Percentiles rank a stretch among this genome's conserved stretches.
Conservation (phyloP, 2,329 filamentous ascomycete genomes). For the Aspergillus bombycis region DNA sequence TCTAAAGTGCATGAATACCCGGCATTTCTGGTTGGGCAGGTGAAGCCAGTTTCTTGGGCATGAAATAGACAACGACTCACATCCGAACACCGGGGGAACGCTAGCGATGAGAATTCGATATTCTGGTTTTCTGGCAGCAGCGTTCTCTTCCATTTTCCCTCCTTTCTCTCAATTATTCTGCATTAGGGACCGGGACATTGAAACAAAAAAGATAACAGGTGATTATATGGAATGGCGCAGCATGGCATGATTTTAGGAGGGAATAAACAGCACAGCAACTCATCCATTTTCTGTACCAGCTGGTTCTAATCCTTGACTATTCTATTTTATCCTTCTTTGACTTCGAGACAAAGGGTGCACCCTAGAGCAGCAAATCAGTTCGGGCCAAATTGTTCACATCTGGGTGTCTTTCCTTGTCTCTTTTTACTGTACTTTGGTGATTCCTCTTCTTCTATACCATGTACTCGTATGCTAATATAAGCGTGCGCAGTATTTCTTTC, state of each 20-base stretch:
- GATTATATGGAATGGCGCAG: background rate
- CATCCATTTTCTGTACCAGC: background rate
- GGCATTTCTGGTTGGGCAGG: background rate
- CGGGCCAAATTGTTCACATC: background rate
- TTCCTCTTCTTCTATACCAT: slow-evolving; percentile 1
- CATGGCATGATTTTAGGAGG: background rate
- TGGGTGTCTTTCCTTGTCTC: background rate
- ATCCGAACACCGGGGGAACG: background rate
- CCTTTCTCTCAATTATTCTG: background rate
- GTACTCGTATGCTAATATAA: slow-evolving; percentile 1
- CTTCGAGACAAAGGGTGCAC: background rate
- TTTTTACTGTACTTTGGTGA: slow-evolving; percentile 4
- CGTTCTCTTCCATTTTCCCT: background rate
- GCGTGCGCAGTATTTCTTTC: slow-evolving; percentile 6
- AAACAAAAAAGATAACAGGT: background rate
- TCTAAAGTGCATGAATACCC: background rate
- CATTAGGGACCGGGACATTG: background rate
- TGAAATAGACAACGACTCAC: slow-evolving; percentile 2
- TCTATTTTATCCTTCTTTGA: background rate
- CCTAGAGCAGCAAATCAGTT: background rate
- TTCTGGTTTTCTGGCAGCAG: background rate
- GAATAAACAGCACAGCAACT: background rate
- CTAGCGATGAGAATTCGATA: background rate
- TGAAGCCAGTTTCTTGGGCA: background rate
- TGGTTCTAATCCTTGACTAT: background rate